Conservation (phyloP, 768 basidiomycete species). For the Boletus tylopilopsis region DNA sequence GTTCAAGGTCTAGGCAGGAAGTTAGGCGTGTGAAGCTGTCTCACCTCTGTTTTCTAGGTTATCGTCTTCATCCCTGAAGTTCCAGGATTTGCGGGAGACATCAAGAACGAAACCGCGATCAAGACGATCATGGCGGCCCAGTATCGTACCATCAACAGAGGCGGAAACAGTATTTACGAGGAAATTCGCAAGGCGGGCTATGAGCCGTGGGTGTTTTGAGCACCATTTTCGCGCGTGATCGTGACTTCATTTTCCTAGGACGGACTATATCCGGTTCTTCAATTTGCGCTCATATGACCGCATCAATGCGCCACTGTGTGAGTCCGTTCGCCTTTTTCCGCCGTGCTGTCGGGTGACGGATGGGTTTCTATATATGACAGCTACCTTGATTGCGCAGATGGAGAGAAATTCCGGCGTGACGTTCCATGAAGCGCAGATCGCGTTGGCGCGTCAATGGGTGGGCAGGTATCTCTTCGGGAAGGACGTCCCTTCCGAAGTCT, state of each 20-base stretch:
- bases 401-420: slow-evolving; percentile 72
- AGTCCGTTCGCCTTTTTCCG: slow-evolving; percentile 15
- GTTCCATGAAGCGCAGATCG: slow-evolving; percentile 85
- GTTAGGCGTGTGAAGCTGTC: not conserved
- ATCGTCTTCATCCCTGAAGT: slow-evolving; percentile 87
- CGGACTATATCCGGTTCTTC: slow-evolving; percentile 87
- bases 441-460: slow-evolving; percentile 74
- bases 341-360: slow-evolving; percentile 17
- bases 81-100: slow-evolving; percentile 84
- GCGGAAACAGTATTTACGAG: slow-evolving; percentile 84
- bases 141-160: slow-evolving; percentile 87
- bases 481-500: slow-evolving; percentile 46
- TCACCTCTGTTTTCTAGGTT: slow-evolving; percentile 46
- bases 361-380: slow-evolving; percentile 16
- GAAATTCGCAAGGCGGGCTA: slow-evolving; percentile 70
- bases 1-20: slow-evolving; percentile 57
- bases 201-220: slow-evolving; percentile 57
- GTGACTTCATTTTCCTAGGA: slow-evolving; percentile 35
- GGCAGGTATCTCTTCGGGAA: slow-evolving; percentile 40
- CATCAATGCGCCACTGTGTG: slow-evolving; percentile 73
- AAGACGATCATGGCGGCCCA: slow-evolving; percentile 88
- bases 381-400: slow-evolving; percentile 59
- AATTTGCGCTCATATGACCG: slow-evolving; percentile 90
- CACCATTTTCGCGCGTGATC: not conserved
- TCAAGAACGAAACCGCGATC: slow-evolving; percentile 59